Percentiles rank a stretch among this genome's conserved stretches.
phyloP scores from a whole-genome alignment of 768 basidiomycete genomes.

The Porphyrellus cyaneotinctus region DNA sequence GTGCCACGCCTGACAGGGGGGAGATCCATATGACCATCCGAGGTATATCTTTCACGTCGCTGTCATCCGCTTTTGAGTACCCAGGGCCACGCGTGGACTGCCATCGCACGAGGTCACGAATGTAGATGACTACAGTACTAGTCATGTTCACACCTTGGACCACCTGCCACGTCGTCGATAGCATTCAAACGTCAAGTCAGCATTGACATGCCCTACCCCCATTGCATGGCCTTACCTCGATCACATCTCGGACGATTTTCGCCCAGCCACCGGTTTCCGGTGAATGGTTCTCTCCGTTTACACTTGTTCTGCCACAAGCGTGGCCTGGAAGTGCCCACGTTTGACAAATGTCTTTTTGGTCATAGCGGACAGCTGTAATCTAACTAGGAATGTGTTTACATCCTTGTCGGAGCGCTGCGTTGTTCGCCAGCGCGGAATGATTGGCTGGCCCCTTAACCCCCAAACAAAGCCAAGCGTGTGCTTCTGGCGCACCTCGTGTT shows the following conservation, averaged over 20 bases:
- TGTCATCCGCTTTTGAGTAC: not conserved
- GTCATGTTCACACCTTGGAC: not conserved
- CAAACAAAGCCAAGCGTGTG: conserved; percentile 19
- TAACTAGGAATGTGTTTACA: not conserved
- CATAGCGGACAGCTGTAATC: not conserved
- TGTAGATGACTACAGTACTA: too few relatives aligned
- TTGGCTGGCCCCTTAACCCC: conserved; percentile 15
- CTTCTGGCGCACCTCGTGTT: conserved; percentile 32
- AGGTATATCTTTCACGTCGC: not conserved
- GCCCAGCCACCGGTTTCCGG: not conserved
- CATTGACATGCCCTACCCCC: not conserved
- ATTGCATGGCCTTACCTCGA: not conserved
- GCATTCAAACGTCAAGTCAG: not conserved
- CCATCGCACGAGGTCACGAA: not conserved
- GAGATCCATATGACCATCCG: not conserved
- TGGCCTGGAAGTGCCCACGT: not conserved
- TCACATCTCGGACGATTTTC: conserved; percentile 8
- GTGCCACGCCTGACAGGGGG: not conserved
- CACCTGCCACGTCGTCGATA: conserved; percentile 1
- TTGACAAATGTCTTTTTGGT: not conserved
- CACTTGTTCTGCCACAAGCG: too few relatives aligned
- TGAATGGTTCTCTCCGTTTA: not conserved
- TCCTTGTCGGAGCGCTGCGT: not conserved
- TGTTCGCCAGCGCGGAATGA: not conserved
- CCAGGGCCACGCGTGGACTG: not conserved